phyloP scores from a whole-genome alignment of 2,329 filamentous ascomycete species.

The Graphiopsis chlorocephala region DNA sequence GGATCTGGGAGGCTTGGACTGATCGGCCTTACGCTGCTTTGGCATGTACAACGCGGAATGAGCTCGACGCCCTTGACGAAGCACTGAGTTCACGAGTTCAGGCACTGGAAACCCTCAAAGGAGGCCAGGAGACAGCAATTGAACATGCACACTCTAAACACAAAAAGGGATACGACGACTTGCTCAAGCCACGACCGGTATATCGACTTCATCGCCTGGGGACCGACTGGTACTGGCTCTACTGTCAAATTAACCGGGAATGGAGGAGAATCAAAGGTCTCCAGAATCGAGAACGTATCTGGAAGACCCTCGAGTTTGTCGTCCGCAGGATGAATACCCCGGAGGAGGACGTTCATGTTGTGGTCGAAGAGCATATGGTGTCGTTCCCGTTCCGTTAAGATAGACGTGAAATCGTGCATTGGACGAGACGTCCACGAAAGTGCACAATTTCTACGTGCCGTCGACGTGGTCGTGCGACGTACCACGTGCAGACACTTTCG shows the following conservation, averaged over 20 bases:
- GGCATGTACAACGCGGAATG: background rate
- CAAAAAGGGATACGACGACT: background rate
- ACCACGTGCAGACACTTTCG: too few species aligned
- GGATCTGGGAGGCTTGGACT: slow-evolving; percentile 22
- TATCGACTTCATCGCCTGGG: background rate
- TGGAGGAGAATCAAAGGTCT: background rate
- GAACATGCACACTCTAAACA: background rate
- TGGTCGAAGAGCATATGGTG: background rate
- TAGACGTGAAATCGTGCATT: background rate
- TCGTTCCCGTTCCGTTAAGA: background rate
- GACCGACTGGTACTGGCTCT: background rate
- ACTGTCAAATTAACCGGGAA: background rate
- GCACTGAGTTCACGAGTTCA: background rate
- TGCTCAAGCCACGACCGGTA: background rate
- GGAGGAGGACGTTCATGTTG: background rate
- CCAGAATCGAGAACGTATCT: slow-evolving; percentile 3
- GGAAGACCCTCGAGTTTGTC: background rate
- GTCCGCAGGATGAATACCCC: background rate
- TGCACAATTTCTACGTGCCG: too few species aligned
- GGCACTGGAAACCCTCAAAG: background rate
- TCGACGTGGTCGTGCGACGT: too few species aligned
- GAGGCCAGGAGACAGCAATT: background rate
- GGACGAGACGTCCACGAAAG: too few species aligned
- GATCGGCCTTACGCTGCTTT: background rate
- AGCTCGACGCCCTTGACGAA: background rate